A percentile compares a stretch with the other conserved stretches of the same genome.
These are phyloP conservation scores for Paracamarosporium sp. DNA, from an alignment of 2,329 filamentous ascomycete genomes.

Conservation along the genomic window DNA sequence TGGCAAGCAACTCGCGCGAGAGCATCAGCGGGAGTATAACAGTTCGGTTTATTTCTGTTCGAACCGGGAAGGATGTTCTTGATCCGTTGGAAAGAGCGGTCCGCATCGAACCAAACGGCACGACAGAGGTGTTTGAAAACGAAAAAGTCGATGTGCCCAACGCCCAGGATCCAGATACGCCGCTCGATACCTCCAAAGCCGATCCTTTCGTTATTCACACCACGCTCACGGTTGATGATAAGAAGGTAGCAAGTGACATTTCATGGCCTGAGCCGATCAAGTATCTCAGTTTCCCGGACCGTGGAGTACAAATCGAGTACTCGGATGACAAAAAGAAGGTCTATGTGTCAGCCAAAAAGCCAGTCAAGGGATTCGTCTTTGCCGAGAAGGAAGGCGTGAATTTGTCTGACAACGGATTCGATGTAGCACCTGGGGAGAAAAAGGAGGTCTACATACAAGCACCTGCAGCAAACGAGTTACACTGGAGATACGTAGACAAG, in stretches of 20 bases:
- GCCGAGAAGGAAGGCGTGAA: conserved; percentile 23
- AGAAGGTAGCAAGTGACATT: conserved; percentile 17
- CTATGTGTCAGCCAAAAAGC: conserved; percentile 16
- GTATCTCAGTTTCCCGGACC: conserved; percentile 22
- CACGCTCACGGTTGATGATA: conserved; percentile 12
- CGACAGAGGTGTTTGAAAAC: conserved; percentile 20
- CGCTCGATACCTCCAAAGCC: conserved; percentile 14
- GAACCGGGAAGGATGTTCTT: conserved; percentile 16
- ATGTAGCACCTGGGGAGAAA: conserved; percentile 28
- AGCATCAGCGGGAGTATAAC: conserved; percentile 12
- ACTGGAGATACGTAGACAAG: conserved; percentile 22
- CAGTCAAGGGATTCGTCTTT: conserved; percentile 30
- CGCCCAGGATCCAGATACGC: conserved; percentile 10
- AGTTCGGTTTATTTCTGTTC: conserved; percentile 22
- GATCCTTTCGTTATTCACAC: conserved; percentile 27
- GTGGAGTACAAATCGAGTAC: conserved; percentile 15
- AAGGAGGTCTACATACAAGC: conserved; percentile 23
- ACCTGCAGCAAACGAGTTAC: conserved; percentile 11
- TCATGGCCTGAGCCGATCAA: conserved; percentile 34
- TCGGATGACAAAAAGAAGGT: conserved; percentile 12
- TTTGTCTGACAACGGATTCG: conserved; percentile 37
- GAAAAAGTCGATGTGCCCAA: conserved; percentile 10
- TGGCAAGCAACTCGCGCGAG: conserved; percentile 15
- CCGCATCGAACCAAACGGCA: conserved; percentile 21
- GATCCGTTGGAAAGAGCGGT: conserved; percentile 6